These are phyloP conservation scores for Linnemannia elongata DNA, from an alignment of 192 early-diverging fungal species.

Conservation along the genomic window DNA sequence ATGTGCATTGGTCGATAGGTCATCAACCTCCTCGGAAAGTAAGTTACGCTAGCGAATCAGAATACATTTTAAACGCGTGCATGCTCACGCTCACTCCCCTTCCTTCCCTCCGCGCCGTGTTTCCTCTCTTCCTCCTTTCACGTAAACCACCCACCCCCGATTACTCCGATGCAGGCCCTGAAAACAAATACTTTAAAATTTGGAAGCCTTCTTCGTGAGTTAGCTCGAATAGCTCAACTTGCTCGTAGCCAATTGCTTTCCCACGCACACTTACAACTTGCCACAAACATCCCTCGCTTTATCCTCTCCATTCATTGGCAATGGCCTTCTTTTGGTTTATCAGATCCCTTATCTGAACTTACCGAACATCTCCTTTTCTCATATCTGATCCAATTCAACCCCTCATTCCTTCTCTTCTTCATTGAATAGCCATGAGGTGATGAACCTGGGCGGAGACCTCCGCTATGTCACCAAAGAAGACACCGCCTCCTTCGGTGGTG, in stretches of 20 bases:
- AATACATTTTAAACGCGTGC: not conserved
- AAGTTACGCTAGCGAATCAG: constrained; percentile 3
- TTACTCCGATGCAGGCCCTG: not conserved
- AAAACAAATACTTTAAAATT: not conserved
- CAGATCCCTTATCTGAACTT: not conserved
- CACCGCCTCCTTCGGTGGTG: constrained; percentile 34
- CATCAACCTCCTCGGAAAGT: constrained; percentile 42
- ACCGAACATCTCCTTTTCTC: not conserved
- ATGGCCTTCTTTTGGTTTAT: not conserved
- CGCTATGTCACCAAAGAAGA: constrained; percentile 47
- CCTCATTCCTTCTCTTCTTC: not conserved
- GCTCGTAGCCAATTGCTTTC: not conserved
- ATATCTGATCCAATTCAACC: not conserved
- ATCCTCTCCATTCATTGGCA: not conserved
- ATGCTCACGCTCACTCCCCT: not conserved
- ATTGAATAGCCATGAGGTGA: constrained; percentile 33
- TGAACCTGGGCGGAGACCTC: constrained; percentile 39
- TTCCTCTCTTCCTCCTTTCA: not conserved
- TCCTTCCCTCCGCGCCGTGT: not conserved
- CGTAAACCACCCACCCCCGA: not conserved
- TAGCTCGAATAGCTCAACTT: not conserved
- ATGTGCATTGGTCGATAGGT: constrained; percentile 19
- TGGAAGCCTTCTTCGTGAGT: too few relatives aligned
- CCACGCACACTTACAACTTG: not conserved
- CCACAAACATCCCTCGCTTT: not conserved